Conservation (phyloP, 495 filamentous ascomycete species). For the Penicillium subrubescens region DNA sequence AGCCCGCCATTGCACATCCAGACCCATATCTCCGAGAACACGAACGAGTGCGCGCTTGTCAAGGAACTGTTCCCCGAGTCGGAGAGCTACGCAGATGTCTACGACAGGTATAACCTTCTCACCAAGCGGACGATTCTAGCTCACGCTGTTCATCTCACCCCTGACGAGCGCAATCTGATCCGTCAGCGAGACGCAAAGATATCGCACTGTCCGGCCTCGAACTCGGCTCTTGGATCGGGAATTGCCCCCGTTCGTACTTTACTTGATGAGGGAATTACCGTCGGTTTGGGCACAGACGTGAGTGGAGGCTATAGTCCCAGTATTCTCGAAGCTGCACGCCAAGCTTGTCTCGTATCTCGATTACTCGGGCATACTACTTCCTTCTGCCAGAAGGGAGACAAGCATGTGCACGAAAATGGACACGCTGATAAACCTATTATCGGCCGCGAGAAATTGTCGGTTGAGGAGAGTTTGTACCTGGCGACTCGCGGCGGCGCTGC, state of each 20-base stretch:
- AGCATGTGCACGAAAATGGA: background rate
- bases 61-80: slow-evolving; percentile 65
- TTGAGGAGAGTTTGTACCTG: slow-evolving; percentile 88
- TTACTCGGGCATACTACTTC: slow-evolving; percentile 31
- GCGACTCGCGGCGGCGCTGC: slow-evolving; percentile 80
- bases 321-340: slow-evolving; percentile 76
- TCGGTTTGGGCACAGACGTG: slow-evolving; percentile 89
- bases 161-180: slow-evolving; percentile 64
- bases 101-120: slow-evolving; percentile 71
- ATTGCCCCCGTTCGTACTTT: slow-evolving; percentile 69
- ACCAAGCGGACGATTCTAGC: slow-evolving; percentile 77
- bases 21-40: slow-evolving; percentile 92
- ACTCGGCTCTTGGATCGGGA: slow-evolving; percentile 77
- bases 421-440: slow-evolving; percentile 18
- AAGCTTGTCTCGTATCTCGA: slow-evolving; percentile 74
- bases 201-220: slow-evolving; percentile 84
- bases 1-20: slow-evolving; percentile 67
- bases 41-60: slow-evolving; percentile 70
- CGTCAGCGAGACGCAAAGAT: slow-evolving; percentile 62
- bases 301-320: slow-evolving; percentile 80
- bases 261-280: slow-evolving; percentile 70
- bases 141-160: slow-evolving; percentile 76
- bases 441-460: slow-evolving; percentile 58
- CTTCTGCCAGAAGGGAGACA: background rate
- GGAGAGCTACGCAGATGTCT: slow-evolving; percentile 72